phyloP scores from a whole-genome alignment of 2,329 filamentous ascomycete species.

The Diaporthe longicolla region DNA sequence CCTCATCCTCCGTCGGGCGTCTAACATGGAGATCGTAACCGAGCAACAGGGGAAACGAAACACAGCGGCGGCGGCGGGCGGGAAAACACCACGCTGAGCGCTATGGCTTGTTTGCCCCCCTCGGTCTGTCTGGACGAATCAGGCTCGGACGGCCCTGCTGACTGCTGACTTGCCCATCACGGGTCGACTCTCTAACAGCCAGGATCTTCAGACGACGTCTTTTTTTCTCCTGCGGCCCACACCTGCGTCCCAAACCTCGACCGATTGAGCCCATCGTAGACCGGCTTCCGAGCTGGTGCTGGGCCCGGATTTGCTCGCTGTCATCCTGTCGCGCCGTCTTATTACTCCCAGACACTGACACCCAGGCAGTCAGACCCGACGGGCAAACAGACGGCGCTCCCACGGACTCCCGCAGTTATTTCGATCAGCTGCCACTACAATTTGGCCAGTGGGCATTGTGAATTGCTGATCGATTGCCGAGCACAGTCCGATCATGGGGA shows the following conservation, averaged over 20 bases:
- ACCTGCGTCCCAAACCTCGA: conserved; percentile 21
- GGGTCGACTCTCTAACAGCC: conserved; percentile 32
- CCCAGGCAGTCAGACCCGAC: conserved; percentile 12
- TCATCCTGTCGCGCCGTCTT: conserved; percentile 16
- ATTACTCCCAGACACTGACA: conserved; percentile 15
- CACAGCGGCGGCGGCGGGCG: conserved; percentile 31
- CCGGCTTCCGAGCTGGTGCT: conserved; percentile 18
- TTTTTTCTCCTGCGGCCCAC: background rate
- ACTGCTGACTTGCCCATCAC: conserved; percentile 26
- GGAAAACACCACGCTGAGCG: conserved; percentile 19
- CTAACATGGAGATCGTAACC: conserved; percentile 26
- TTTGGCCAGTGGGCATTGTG: conserved; percentile 32
- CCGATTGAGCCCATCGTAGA: background rate
- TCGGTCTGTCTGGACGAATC: conserved; percentile 27
- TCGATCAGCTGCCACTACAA: conserved; percentile 34
- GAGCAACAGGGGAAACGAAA: conserved; percentile 38
- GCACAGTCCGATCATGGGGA: conserved; percentile 34
- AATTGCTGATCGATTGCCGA: conserved; percentile 36
- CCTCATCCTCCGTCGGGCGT: conserved; percentile 34
- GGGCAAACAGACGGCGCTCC: conserved; percentile 18
- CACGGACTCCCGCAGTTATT: conserved; percentile 26
- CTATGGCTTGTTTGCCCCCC: conserved; percentile 30
- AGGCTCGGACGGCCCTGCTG: conserved; percentile 10
- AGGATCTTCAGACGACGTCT: conserved; percentile 32
- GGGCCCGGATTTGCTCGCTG: conserved; percentile 17